A percentile compares a stretch with the other conserved stretches of the same genome.
Evolutionary conservation across 352 stramenopile species (phyloP).

Genomic region (Peronospora farinosa): DNA sequence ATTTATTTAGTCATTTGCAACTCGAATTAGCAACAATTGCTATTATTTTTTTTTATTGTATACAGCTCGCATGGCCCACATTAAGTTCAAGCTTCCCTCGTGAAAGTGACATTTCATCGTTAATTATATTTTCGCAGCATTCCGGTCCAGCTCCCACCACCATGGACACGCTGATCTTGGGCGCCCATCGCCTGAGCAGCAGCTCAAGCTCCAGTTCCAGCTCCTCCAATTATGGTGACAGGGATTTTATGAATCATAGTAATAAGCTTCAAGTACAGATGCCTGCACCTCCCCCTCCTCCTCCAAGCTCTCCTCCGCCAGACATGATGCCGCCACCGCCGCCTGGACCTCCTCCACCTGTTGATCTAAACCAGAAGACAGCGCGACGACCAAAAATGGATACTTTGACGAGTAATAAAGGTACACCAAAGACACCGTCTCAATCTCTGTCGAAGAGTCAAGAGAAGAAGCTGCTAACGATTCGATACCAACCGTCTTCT

Average conservation of each 20-base stretch:
- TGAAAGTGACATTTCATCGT: neutral
- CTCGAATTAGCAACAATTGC: too few species aligned
- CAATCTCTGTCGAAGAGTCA: slow-evolving; percentile 4
- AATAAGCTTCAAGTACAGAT: slow-evolving; percentile 14
- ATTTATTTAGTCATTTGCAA: too few species aligned
- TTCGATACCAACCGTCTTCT: slow-evolving; percentile 6
- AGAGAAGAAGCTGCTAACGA: slow-evolving; percentile 2
- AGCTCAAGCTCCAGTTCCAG: slow-evolving; percentile 34
- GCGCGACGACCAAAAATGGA: slow-evolving; percentile 13
- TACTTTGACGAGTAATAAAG: slow-evolving; percentile 15
- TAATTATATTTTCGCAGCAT: slow-evolving; percentile 9
- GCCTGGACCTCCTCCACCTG: slow-evolving; percentile 26
- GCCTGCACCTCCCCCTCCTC: slow-evolving; percentile 26
- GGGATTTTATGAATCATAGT: slow-evolving; percentile 25
- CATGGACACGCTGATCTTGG: slow-evolving; percentile 25
- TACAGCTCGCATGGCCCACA: too few species aligned
- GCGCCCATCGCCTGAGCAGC: slow-evolving; percentile 21
- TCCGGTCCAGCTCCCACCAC: slow-evolving; percentile 1
- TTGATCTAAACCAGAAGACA: slow-evolving; percentile 22
- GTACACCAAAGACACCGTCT: slow-evolving; percentile 3
- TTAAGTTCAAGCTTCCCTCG: too few species aligned
- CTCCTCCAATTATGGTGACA: slow-evolving; percentile 40
- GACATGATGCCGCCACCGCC: slow-evolving; percentile 27
- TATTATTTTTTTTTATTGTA: too few species aligned
- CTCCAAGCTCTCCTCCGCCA: slow-evolving; percentile 24